Evolutionary conservation across 495 filamentous ascomycete genomes (phyloP).

Genomic region (Polyplosphaeria fusca): DNA sequence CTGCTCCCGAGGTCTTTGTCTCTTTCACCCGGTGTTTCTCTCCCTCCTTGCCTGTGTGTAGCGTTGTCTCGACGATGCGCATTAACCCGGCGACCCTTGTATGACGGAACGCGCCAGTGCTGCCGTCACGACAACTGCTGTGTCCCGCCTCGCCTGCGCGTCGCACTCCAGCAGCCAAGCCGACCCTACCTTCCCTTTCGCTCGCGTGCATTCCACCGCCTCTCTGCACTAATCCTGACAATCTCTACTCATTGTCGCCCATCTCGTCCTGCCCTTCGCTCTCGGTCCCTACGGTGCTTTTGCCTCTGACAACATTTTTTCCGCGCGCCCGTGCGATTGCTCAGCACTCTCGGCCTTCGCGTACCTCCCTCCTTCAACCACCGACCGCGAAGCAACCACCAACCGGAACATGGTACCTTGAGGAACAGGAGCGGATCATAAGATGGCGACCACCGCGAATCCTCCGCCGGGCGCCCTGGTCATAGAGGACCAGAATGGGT

Average conservation of each 20-base stretch:
- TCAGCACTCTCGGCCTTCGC: constrained; percentile 3
- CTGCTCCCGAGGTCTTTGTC: constrained; percentile 5
- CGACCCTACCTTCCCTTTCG: neutral
- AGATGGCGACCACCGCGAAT: constrained; percentile 41
- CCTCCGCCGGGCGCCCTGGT: constrained; percentile 37
- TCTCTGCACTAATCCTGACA: constrained; percentile 7
- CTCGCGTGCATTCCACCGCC: constrained; percentile 9
- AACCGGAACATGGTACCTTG: constrained; percentile 21
- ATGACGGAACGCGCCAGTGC: constrained; percentile 5
- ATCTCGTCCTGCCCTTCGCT: constrained; percentile 3
- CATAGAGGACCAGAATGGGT: constrained; percentile 28
- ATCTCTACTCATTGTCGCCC: constrained; percentile 4
- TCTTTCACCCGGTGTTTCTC: constrained; percentile 2
- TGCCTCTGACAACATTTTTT: neutral
- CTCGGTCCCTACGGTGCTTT: neutral
- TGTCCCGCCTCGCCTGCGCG: neutral
- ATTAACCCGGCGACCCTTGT: constrained; percentile 20
- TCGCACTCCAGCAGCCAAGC: constrained; percentile 1
- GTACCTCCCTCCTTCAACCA: too few relatives aligned
- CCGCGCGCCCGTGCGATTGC: too few relatives aligned
- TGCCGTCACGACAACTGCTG: neutral
- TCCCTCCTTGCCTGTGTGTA: constrained; percentile 25
- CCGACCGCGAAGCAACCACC: too few relatives aligned
- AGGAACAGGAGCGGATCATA: too few relatives aligned
- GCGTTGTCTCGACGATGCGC: constrained; percentile 30